Evolutionary conservation across 805 yeast species (phyloP).

Genomic region (Saccharomycopsis selenospora): DNA sequence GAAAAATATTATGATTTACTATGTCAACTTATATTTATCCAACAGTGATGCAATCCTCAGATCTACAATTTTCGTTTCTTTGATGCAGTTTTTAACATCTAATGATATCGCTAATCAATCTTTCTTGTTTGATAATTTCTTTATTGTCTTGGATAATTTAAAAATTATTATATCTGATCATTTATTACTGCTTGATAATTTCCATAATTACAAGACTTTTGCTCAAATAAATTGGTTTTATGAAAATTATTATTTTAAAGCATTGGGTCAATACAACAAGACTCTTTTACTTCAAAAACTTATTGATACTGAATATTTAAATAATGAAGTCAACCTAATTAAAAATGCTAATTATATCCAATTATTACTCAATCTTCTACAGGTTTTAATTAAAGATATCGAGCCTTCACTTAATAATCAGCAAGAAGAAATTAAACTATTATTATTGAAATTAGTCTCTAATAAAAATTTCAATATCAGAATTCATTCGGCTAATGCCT

Average conservation of each 20-base stretch:
- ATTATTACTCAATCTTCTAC: constrained; percentile 23
- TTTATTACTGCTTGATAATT: constrained; percentile 22
- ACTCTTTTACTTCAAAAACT: constrained; percentile 20
- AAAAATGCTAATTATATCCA: constrained; percentile 21
- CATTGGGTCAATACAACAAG: constrained; percentile 32
- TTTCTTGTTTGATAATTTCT: constrained; percentile 27
- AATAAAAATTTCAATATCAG: constrained; percentile 36
- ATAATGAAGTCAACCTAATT: constrained; percentile 13
- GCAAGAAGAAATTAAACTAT: constrained; percentile 28
- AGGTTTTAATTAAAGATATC: constrained; percentile 19
- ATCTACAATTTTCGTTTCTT: constrained; percentile 28
- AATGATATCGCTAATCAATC: constrained; percentile 25
- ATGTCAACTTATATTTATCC: constrained; percentile 20
- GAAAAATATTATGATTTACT: constrained; percentile 22
- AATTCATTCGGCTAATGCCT: constrained; percentile 33
- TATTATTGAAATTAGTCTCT: constrained; percentile 32
- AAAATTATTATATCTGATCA: constrained; percentile 27
- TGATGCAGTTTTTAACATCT: constrained; percentile 30
- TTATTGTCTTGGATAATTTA: constrained; percentile 24
- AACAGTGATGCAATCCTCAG: constrained; percentile 29
- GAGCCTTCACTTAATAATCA: constrained; percentile 28
- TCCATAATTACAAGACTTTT: constrained; percentile 24
- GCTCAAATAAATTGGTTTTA: constrained; percentile 23
- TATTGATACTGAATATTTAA: constrained; percentile 25
- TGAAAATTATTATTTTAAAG: constrained; percentile 24